Conservation (phyloP, 441 rosid genomes). For the Syzygium malaccense region DNA sequence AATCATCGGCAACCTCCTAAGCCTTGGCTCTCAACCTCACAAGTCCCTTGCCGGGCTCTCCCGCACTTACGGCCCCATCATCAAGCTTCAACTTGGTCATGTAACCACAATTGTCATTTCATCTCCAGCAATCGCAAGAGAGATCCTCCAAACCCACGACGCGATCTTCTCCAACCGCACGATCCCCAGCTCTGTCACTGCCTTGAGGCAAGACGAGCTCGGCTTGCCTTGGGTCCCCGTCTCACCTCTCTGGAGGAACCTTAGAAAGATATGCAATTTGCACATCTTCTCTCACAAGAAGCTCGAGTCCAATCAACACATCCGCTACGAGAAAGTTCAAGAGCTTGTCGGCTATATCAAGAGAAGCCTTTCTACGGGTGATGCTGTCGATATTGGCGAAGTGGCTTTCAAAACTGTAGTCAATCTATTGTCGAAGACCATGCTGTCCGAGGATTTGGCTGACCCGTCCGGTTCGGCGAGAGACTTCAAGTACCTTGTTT, state of each 20-base stretch:
- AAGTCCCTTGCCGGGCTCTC: background rate
- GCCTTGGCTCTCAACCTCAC: background rate
- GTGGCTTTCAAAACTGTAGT: background rate
- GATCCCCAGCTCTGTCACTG: background rate
- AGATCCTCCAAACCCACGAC: slow-evolving; percentile 4
- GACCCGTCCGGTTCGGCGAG: background rate
- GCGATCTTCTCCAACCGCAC: background rate
- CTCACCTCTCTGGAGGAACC: background rate
- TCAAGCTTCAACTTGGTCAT: background rate
- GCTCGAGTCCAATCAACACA: background rate
- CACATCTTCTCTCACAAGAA: background rate
- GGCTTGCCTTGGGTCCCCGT: background rate
- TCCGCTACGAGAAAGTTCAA: background rate
- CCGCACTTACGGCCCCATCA: background rate
- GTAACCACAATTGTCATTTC: slow-evolving; percentile 1
- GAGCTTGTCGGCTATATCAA: background rate
- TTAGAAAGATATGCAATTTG: background rate
- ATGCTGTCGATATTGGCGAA: background rate
- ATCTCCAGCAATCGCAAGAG: background rate
- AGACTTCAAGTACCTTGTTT: slow-evolving; percentile 3
- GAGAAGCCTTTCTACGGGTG: background rate
- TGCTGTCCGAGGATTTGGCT: background rate
- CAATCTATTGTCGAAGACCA: background rate
- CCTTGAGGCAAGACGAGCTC: background rate
- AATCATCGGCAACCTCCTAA: background rate